These are phyloP conservation scores for Claviceps purpurea DNA, from an alignment of 2,329 filamentous ascomycete genomes.

Conservation along the genomic window DNA sequence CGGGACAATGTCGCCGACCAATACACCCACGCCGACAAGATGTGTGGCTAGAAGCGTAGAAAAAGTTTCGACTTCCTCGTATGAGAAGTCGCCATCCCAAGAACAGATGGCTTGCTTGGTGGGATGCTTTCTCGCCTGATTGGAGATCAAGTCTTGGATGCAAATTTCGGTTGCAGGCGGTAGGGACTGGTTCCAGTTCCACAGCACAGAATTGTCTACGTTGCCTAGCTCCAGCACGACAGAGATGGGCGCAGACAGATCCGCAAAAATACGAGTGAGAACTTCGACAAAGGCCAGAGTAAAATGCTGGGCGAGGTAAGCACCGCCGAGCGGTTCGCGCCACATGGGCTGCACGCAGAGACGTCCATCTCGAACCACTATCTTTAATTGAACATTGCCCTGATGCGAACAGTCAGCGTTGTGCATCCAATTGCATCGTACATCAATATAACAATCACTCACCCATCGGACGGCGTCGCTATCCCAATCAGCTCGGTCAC, in stretches of 20 bases:
- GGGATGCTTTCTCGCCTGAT: not conserved
- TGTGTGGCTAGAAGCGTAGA: not conserved
- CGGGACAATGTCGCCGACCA: not conserved
- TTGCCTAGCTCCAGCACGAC: not conserved
- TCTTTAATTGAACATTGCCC: not conserved
- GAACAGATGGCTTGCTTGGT: slow-evolving; percentile 15
- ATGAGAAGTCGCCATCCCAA: slow-evolving; percentile 15
- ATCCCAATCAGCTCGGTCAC: not conserved
- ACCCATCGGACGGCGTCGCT: not conserved
- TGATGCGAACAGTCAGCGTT: not conserved
- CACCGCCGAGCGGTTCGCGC: slow-evolving; percentile 1
- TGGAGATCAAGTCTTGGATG: slow-evolving; percentile 1
- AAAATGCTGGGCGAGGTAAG: slow-evolving; percentile 1
- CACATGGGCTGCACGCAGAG: slow-evolving; percentile 2
- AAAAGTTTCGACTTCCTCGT: not conserved
- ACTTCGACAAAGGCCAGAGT: not conserved
- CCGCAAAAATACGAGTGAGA: not conserved
- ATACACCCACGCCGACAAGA: not conserved
- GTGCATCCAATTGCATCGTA: not conserved
- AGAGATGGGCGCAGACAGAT: not conserved
- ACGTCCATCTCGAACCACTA: not conserved
- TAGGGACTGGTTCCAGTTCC: not conserved
- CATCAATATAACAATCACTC: not conserved
- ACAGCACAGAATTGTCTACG: not conserved
- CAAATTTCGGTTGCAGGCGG: not conserved